Evolutionary conservation across 768 basidiomycete genomes (phyloP), one percentile per base, ranked within the genome.

Genomic region (Russula griseocarnosa): DNA sequence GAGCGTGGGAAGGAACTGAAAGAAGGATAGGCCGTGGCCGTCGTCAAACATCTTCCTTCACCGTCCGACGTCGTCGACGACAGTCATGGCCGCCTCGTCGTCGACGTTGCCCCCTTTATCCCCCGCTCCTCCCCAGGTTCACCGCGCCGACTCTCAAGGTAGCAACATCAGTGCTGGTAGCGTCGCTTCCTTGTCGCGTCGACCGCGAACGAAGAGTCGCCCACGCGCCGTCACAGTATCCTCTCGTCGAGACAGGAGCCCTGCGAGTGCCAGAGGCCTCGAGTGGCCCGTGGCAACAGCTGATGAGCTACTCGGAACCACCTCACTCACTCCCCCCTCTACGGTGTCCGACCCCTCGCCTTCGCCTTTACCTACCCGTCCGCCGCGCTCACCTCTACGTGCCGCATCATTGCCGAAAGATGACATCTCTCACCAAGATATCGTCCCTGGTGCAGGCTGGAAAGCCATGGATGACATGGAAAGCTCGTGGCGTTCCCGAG

Each of bases 121-220:
- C 63, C 53, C 54, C 44, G 32, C 56, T 26, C 51, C 55, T 30
- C 59, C 65, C 38, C 63, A 69, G 38, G 26, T 71, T 57, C 63
- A 67, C 57, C 74, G 74, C 62, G 70, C 73, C 47, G 72, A 73
- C 55, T 75, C 74, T 46, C 38, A 67, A 53, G 70, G 69, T 53
- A 73, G 71, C 60, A 72, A 70, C 34, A 65, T 67, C 61, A 65
- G 66, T 63, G 69, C 70, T 46, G 49, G 62, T 50, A 70, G 69
- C 65, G 65, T 61, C 46, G 53, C 65, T 57, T 72, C 70, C 26
- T 70, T 76, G 47, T 60, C 67, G 63, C 74, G 75, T 49, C 68
- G 74, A 60, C 70, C 75, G 58, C 72, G 73, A 50, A 74, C 73
- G 32, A 67, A 71, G 57, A 66, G 72, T 18, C 70, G 74, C 51